Base-by-base conservation (phyloP, 2,329 filamentous ascomycete species). In the Neopestalotiopsis clavispora region DNA sequence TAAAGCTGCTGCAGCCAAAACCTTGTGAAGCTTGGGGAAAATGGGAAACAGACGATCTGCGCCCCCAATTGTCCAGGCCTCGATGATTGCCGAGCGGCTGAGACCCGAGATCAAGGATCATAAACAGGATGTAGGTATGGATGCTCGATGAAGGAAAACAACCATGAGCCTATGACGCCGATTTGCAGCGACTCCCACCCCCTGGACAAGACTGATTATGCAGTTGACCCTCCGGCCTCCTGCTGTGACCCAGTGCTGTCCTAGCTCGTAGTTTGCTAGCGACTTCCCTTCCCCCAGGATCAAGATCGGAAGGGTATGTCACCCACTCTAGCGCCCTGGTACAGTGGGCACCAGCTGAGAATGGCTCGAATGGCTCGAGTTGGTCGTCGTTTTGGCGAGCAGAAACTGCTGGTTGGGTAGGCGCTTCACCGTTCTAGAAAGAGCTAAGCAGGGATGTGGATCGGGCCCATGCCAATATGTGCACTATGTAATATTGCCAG, bases 21-120 rank as follows among this genome's bases (percentile, higher is more conserved):
- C n/a, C 23, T 49, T 52, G 23, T 20, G 38, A 10, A 38, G 38
- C 7, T 42, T 42, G 57, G 30, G 42, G 45, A 38, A 38, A 40
- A 20, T 6, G 20, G 23, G 28, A 57, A n/a, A 66, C 59, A 63
- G 60, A 65, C 38, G 63, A 67, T 60, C 56, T 67, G 58, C 57
- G 69, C 70, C 66, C 68, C 71, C 68, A 68, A 67, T 70, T 68
- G 67, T 73, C 71, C 70, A 72, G 70, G 65, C 64, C 64, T 67
- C 42, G 67, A 70, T 57, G 23, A 45, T 32, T 60, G 52, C 52
- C 34, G 65, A 40, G 56, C 56, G 20, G 52, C 52, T 60, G 65
- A 59, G 56, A 67, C 56, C 40, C 9, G 32, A 23, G 65, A 30
- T 32, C 32, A 49, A 12, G n/a, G 20, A 57, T 20, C 60, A 30